A percentile compares a stretch with the other conserved stretches of the same genome.
phyloP scores from a whole-genome alignment of 441 rosid genomes.

The Gossypium trilobum region DNA sequence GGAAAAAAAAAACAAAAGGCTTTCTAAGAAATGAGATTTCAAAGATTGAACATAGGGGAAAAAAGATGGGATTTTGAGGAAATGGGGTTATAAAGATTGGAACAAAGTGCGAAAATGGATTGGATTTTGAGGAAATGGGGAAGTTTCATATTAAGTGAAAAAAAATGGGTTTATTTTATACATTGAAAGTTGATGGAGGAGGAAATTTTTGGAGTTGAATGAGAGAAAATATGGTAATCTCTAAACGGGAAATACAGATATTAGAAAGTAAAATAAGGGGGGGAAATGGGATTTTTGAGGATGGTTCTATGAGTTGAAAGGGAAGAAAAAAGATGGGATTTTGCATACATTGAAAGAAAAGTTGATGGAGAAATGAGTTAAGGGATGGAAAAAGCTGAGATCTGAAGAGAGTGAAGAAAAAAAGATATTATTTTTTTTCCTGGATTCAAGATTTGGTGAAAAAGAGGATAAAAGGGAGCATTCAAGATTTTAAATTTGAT shows the following conservation, averaged over 20 bases:
- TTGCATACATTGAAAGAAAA: not conserved
- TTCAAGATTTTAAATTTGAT: not conserved
- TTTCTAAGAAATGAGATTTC: not conserved
- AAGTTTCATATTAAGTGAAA: not conserved
- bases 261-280: not conserved
- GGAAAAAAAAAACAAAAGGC: not conserved
- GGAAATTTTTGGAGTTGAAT: not conserved
- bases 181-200: not conserved
- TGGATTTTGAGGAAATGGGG: not conserved
- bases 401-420: not conserved
- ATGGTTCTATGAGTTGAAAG: too few relatives aligned
- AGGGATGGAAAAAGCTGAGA: conserved; percentile 9
- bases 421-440: not conserved
- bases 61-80: not conserved
- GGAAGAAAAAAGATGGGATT: not conserved
- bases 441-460: not conserved
- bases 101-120: not conserved
- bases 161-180: not conserved
- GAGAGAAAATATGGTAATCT: conserved; percentile 1
- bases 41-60: not conserved
- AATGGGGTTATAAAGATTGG: not conserved
- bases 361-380: not conserved
- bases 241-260: not conserved
- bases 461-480: not conserved
- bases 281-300: too few relatives aligned